Base-by-base conservation (phyloP, 768 basidiomycete species). In the Auricularia sp. region DNA sequence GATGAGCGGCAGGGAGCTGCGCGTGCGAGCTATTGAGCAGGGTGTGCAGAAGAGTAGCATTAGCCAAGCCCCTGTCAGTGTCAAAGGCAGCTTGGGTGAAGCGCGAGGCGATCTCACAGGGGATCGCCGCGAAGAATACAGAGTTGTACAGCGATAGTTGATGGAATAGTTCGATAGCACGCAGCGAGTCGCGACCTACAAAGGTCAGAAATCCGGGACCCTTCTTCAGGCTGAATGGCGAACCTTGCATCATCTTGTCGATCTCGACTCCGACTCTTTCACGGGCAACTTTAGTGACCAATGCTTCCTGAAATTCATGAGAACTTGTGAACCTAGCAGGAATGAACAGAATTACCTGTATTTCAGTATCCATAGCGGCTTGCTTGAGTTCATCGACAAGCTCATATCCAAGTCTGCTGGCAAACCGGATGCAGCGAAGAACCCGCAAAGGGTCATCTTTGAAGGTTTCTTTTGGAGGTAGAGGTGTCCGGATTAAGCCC, bases 231-330 rank as follows among this genome's bases (percentile, higher is more conserved):
- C 63, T 61, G 36, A 66, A 47, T 42, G 62, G 23, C 66, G 42
- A 29, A 88, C 96, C 88, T 79, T 86, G 86, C 72, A 98, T 81
- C 91, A 98, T 98, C 74, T 98, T 99, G 67, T 89, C 84, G 16
- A 98, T 70, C 74, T 99, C 97, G 67, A 90, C 90, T 0, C 95
- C 95, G 4, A 94, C 84, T 18, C 97, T 84, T 76, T 98, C 97
- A 62, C 92, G 84, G 39, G 89, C 88, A 56, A 99, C 90, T 72
- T 98, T 97, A 1, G 78, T 79, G 8, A 83, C 77, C 14, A 97
- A 75, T 0, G 87, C 89, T 60, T 81, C 75, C 93, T 84, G 69
- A 61, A 33, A 35, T 39, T 43, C 42, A 23, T 29, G 4, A 6
- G 43, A 5, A 29, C 16, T 3, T 3, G n/a, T n/a, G n/a, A n/a